These are phyloP conservation scores for Aspergillus phoenicis DNA, from an alignment of 2,329 filamentous ascomycete species.

Conservation along the genomic window DNA sequence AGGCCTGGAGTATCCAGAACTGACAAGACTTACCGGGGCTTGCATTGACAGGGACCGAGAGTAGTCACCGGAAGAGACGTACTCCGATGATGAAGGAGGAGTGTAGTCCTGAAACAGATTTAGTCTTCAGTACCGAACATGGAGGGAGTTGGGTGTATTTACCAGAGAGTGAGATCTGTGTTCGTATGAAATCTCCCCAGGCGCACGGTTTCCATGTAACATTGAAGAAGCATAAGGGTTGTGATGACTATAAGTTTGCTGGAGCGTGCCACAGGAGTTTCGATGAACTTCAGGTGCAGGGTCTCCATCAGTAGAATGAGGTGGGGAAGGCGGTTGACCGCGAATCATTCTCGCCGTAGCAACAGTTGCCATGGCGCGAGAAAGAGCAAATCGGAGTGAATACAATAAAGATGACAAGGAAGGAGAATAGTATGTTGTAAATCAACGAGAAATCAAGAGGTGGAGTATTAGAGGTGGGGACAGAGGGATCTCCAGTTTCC, in stretches of 20 bases:
- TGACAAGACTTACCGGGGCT: slow-evolving; percentile 25
- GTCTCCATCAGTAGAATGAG: slow-evolving; percentile 31
- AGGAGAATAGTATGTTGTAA: neutral
- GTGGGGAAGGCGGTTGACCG: slow-evolving; percentile 32
- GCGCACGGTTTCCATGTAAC: slow-evolving; percentile 3
- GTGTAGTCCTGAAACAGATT: slow-evolving; percentile 10
- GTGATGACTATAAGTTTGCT: slow-evolving; percentile 14
- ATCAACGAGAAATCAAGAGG: neutral
- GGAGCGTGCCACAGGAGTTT: slow-evolving; percentile 20
- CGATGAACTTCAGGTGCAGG: slow-evolving; percentile 19
- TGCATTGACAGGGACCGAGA: slow-evolving; percentile 20
- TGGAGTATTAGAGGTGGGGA: neutral
- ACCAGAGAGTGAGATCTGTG: slow-evolving; percentile 23
- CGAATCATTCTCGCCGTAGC: slow-evolving; percentile 21
- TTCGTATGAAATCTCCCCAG: slow-evolving; percentile 13
- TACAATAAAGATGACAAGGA: neutral
- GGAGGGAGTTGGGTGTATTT: slow-evolving; percentile 12
- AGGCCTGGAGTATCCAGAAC: neutral
- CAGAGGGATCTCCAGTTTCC: neutral
- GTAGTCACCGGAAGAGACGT: slow-evolving; percentile 21
- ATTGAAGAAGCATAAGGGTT: slow-evolving; percentile 11
- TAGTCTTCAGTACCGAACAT: neutral
- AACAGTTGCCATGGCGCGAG: slow-evolving; percentile 12
- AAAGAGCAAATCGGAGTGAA: neutral
- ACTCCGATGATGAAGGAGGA: slow-evolving; percentile 16